Evolutionary conservation across 495 filamentous ascomycete species (phyloP).

Genomic region (Penicillium daleae): DNA sequence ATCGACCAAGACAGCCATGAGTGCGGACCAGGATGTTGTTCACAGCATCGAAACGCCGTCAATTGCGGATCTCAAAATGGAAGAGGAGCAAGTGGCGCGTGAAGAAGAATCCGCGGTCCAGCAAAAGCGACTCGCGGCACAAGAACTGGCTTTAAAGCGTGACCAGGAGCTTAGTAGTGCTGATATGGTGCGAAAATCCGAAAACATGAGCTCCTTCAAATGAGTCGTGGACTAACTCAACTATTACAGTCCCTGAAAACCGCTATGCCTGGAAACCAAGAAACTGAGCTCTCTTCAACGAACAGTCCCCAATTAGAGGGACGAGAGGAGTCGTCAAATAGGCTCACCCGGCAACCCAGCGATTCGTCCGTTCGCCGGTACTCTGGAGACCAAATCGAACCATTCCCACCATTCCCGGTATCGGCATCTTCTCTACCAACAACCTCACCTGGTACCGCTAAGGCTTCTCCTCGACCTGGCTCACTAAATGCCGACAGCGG

Average conservation of each 20-base stretch:
- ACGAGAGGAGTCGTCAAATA: conserved; percentile 9
- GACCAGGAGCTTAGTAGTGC: conserved; percentile 54
- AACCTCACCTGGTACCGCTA: conserved; percentile 10
- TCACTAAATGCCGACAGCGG: conserved; percentile 6
- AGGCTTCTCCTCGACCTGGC: conserved; percentile 16
- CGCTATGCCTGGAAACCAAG: conserved; percentile 14
- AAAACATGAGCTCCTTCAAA: neutral
- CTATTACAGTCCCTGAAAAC: conserved; percentile 18
- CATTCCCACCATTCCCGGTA: conserved; percentile 41
- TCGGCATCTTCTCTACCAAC: conserved; percentile 11
- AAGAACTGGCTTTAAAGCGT: conserved; percentile 67
- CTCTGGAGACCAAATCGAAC: conserved; percentile 38
- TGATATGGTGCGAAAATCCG: conserved; percentile 16
- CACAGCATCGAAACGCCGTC: conserved; percentile 50
- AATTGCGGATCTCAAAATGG: conserved; percentile 71
- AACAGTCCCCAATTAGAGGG: conserved; percentile 15
- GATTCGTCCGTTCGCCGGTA: conserved; percentile 24
- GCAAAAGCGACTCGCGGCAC: conserved; percentile 71
- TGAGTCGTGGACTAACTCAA: conserved; percentile 14
- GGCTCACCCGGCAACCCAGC: conserved; percentile 13
- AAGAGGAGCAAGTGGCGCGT: conserved; percentile 69
- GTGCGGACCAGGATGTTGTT: conserved; percentile 27
- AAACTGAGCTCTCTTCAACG: conserved; percentile 17
- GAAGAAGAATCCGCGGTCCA: conserved; percentile 75
- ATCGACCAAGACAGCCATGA: conserved; percentile 31